Evolutionary conservation across 495 filamentous ascomycete species (phyloP).

Genomic region (Aspergillus taichungensis): DNA sequence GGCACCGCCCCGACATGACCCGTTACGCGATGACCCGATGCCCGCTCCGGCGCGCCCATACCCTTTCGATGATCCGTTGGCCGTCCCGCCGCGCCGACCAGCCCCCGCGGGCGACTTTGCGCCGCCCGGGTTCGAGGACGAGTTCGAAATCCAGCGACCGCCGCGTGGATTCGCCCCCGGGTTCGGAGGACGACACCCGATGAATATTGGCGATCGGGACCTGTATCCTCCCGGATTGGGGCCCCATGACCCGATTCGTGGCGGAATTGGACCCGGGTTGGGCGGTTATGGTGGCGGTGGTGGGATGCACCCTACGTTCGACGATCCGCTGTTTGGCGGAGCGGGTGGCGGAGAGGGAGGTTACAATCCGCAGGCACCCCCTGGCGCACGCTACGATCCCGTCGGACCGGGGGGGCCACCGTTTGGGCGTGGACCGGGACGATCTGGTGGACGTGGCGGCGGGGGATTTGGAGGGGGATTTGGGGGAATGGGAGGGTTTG

Average conservation of each 20-base stretch:
- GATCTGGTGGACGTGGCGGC: constrained; percentile 30
- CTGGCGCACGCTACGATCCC: constrained; percentile 69
- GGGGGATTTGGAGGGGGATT: constrained; percentile 26
- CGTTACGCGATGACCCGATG: constrained; percentile 41
- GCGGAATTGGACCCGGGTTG: constrained; percentile 48
- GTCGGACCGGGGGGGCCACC: constrained; percentile 61
- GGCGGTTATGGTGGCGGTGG: constrained; percentile 44
- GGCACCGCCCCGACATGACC: constrained; percentile 35
- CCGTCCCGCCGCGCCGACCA: constrained; percentile 51
- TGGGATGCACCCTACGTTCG: constrained; percentile 94
- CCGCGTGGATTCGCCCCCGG: constrained; percentile 41
- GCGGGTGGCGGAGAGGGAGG: constrained; percentile 32
- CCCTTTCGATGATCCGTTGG: constrained; percentile 62
- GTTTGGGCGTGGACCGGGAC: constrained; percentile 37
- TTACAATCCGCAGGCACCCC: constrained; percentile 39
- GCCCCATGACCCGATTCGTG: constrained; percentile 70
- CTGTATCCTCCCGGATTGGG: constrained; percentile 82
- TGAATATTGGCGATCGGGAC: constrained; percentile 72
- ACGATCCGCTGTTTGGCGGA: constrained; percentile 82
- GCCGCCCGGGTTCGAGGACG: constrained; percentile 89
- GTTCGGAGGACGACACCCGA: constrained; percentile 44
- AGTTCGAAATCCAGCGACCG: constrained; percentile 72
- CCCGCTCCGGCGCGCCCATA: constrained; percentile 54
- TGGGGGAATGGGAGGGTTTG: constrained; percentile 58
- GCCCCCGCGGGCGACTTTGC: constrained; percentile 69